Conservation (phyloP, 2,329 filamentous ascomycete genomes). For the Didymella lethalis region DNA sequence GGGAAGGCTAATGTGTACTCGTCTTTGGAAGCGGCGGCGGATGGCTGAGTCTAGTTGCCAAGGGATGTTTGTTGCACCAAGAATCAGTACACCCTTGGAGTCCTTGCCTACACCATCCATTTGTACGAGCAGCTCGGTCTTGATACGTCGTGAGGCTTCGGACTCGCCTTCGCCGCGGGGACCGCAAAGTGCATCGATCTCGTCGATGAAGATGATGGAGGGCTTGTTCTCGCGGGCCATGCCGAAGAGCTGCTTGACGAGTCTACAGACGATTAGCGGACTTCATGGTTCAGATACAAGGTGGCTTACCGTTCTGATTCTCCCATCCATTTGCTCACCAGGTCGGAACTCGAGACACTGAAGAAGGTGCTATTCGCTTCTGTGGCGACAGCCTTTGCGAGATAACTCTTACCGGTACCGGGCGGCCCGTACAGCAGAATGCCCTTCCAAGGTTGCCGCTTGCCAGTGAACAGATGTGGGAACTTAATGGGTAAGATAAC, state of each 20-base stretch:
- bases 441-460: conserved; percentile 97
- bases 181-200: conserved; percentile 95
- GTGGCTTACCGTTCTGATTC: conserved; percentile 85
- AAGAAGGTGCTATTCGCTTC: conserved; percentile 99
- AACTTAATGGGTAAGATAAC: conserved; percentile 99
- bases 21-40: conserved; percentile 90
- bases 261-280: conserved; percentile 58
- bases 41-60: conserved; percentile 99
- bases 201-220: conserved; percentile 98
- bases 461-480: conserved; percentile 92
- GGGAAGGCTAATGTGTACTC: conserved; percentile 94
- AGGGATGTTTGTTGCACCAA: conserved; percentile 97
- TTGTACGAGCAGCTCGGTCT: conserved; percentile 96
- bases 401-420: conserved; percentile 95
- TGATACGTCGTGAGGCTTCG: conserved; percentile 95
- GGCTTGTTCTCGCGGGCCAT: conserved; percentile 99
- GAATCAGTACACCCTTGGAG: conserved; percentile 88
- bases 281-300: neutral
- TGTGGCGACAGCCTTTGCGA: conserved; percentile 96
- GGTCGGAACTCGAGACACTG: conserved; percentile 94
- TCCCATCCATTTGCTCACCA: conserved; percentile 99
- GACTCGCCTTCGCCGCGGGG: conserved; percentile 94
- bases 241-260: conserved; percentile 95
- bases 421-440: conserved; percentile 96
- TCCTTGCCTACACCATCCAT: conserved; percentile 99